phyloP scores from a whole-genome alignment of 768 basidiomycete genomes.

The Rhodosporidiobolus sp. region DNA sequence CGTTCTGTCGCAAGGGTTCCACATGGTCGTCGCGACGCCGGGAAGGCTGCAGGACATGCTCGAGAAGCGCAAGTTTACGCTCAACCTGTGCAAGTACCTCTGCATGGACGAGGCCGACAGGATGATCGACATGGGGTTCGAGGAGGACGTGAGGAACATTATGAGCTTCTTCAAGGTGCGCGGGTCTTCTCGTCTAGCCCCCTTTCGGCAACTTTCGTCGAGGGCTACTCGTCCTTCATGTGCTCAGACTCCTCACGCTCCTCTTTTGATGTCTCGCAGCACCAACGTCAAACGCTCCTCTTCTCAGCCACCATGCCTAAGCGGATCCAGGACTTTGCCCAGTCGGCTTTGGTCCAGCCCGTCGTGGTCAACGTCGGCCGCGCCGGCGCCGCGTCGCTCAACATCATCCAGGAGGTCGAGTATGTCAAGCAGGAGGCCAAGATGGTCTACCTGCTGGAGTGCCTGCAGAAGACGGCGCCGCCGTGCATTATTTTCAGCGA shows the following conservation, averaged over 20 bases:
- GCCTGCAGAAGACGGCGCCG: constrained; percentile 95
- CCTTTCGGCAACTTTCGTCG: too few relatives aligned
- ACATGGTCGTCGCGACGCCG: constrained; percentile 94
- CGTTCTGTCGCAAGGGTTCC: constrained; percentile 81
- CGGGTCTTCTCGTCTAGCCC: not conserved
- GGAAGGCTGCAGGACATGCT: constrained; percentile 97
- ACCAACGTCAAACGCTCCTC: constrained; percentile 91
- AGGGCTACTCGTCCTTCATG: too few relatives aligned
- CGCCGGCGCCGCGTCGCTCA: constrained; percentile 94
- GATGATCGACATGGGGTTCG: constrained; percentile 98
- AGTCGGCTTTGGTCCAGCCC: constrained; percentile 90
- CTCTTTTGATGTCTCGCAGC: constrained; percentile 54
- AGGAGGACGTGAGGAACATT: constrained; percentile 96
- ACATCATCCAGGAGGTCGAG: constrained; percentile 90
- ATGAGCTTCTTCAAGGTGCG: constrained; percentile 96
- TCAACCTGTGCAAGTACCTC: constrained; percentile 85
- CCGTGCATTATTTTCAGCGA: constrained; percentile 98
- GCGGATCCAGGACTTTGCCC: constrained; percentile 98
- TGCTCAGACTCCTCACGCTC: constrained; percentile 1
- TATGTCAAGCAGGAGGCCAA: constrained; percentile 99
- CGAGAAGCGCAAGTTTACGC: constrained; percentile 87
- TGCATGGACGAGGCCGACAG: constrained; percentile 99
- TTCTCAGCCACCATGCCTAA: constrained; percentile 99
- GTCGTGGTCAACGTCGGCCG: constrained; percentile 95
- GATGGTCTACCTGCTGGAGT: constrained; percentile 98